These are phyloP conservation scores for Suillus spraguei DNA, from an alignment of 768 basidiomycete genomes.

Conservation along the genomic window DNA sequence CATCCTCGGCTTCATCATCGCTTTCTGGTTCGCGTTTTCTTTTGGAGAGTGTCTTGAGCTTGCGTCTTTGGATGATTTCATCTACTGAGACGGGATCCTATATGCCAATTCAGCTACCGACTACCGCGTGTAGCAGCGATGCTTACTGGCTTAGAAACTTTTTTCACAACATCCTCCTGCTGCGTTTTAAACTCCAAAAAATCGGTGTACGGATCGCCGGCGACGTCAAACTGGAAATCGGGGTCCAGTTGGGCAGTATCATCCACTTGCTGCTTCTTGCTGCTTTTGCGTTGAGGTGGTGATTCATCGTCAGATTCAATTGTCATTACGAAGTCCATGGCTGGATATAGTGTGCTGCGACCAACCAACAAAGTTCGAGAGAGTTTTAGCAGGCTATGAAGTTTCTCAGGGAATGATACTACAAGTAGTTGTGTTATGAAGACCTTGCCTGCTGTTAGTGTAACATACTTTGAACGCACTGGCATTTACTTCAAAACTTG, in stretches of 20 bases:
- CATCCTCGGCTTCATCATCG: constrained; percentile 41
- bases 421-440: background rate
- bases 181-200: constrained; percentile 44
- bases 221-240: constrained; percentile 80
- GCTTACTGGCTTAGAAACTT: constrained; percentile 63
- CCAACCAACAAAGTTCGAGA: background rate
- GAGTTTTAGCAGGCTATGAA: background rate
- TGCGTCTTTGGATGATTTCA: constrained; percentile 84
- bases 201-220: constrained; percentile 69
- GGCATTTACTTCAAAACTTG: background rate
- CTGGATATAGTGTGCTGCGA: background rate
- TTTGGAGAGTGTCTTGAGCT: constrained; percentile 51
- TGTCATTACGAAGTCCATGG: constrained; percentile 76
- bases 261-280: constrained; percentile 32
- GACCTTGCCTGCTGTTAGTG: background rate
- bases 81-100: constrained; percentile 86
- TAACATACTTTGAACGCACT: background rate
- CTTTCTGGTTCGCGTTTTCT: constrained; percentile 54
- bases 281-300: constrained; percentile 22
- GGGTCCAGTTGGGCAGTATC: constrained; percentile 74
- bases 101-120: constrained; percentile 11
- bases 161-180: constrained; percentile 60
- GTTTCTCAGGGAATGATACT: background rate
- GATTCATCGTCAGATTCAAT: constrained; percentile 81
- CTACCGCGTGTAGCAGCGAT: constrained; percentile 7